Percentiles rank a stretch among this genome's conserved stretches.
Conservation (phyloP, 768 basidiomycete species). For the Gloeostereum incarnatum region DNA sequence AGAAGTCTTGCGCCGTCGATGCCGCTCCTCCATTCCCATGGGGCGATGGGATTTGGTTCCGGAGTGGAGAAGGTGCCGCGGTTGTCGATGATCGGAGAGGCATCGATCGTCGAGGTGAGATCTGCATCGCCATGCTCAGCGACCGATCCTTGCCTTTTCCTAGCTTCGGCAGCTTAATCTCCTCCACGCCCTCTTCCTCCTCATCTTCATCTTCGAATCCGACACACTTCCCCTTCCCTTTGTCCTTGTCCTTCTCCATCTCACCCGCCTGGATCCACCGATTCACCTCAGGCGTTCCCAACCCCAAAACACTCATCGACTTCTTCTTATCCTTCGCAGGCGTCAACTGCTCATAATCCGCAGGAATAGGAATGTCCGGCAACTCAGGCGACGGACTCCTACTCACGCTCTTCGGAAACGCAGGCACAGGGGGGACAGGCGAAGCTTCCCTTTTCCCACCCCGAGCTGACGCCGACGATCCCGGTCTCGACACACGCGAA, state of each 20-base stretch:
- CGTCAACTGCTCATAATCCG: slow-evolving; percentile 21
- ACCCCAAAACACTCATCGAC: slow-evolving; percentile 25
- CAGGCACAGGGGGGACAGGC: slow-evolving; percentile 13
- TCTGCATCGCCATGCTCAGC: slow-evolving; percentile 43
- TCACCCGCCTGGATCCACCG: slow-evolving; percentile 36
- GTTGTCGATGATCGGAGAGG: slow-evolving; percentile 25
- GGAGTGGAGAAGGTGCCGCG: slow-evolving; percentile 26
- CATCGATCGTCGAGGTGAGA: slow-evolving; percentile 42
- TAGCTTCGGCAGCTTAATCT: slow-evolving; percentile 9
- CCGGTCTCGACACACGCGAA: slow-evolving; percentile 16
- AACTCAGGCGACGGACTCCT: slow-evolving; percentile 29
- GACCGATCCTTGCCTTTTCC: slow-evolving; percentile 19
- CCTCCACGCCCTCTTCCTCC: slow-evolving; percentile 12
- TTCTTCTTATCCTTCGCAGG: slow-evolving; percentile 20
- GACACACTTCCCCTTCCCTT: slow-evolving; percentile 32
- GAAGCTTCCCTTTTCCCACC: slow-evolving; percentile 7
- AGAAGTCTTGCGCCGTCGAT: slow-evolving; percentile 47
- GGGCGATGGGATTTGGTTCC: slow-evolving; percentile 20
- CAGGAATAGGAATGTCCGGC: slow-evolving; percentile 15
- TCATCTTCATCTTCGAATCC: slow-evolving; percentile 29
- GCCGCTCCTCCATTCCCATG: slow-evolving; percentile 21
- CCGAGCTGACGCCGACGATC: slow-evolving; percentile 17
- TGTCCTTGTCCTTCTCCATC: slow-evolving; percentile 14
- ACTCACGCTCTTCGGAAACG: slow-evolving; percentile 3
- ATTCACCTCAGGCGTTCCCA: slow-evolving; percentile 46